Evolutionary conservation across 192 early-diverging fungal species (phyloP).

Genomic region (Backusella westeae): DNA sequence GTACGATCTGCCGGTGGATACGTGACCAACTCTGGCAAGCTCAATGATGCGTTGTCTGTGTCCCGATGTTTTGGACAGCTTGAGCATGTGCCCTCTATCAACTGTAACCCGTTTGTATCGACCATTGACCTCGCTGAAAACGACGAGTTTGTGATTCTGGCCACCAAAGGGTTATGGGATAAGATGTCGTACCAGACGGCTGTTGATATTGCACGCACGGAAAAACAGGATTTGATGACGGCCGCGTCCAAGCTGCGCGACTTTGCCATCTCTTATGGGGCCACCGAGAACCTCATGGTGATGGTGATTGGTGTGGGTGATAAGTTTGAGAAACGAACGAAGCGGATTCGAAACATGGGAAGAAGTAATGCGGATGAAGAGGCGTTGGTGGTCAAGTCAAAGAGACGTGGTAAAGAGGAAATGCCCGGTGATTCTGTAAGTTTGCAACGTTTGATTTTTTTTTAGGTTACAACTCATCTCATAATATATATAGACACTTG

Average conservation of each 20-base stretch:
- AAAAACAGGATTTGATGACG: conserved; percentile 67
- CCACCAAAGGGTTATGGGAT: conserved; percentile 76
- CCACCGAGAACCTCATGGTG: conserved; percentile 75
- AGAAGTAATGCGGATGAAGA: conserved; percentile 14
- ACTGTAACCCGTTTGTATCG: conserved; percentile 79
- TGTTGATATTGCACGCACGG: conserved; percentile 81
- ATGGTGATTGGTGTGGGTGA: conserved; percentile 88
- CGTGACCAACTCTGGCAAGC: conserved; percentile 68
- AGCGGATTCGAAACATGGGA: conserved; percentile 14
- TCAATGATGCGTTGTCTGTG: conserved; percentile 75
- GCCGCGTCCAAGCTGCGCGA: conserved; percentile 82
- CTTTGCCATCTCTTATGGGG: conserved; percentile 81
- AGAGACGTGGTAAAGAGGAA: conserved; percentile 43
- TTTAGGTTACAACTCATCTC: not conserved
- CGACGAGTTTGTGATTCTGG: conserved; percentile 80
- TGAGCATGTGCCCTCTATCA: conserved; percentile 75
- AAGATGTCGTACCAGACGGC: conserved; percentile 76
- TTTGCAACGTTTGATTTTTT: not conserved
- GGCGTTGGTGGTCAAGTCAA: conserved; percentile 34
- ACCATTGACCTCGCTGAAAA: conserved; percentile 71
- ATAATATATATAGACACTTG: conserved; percentile 38
- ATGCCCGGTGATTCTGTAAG: conserved; percentile 55
- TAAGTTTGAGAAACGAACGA: conserved; percentile 54
- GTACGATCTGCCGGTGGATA: conserved; percentile 79
- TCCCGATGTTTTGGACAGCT: conserved; percentile 88